These are phyloP conservation scores for Penicillium manginii DNA, from an alignment of 495 filamentous ascomycete genomes.

Conservation along the genomic window DNA sequence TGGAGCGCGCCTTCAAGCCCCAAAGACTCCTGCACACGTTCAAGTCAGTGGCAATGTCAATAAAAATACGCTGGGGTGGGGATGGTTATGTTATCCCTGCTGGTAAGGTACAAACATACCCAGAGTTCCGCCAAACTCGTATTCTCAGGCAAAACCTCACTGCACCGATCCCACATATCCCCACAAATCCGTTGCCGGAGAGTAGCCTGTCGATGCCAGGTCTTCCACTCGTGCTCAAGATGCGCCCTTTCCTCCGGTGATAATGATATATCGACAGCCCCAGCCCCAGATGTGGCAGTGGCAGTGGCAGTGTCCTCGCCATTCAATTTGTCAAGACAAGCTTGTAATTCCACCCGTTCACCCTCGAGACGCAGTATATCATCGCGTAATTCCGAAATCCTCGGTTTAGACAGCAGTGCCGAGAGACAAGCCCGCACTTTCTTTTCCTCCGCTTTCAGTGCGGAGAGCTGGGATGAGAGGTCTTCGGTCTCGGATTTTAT, in stretches of 20 bases:
- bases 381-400: constrained; percentile 53
- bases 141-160: constrained; percentile 51
- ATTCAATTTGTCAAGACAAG: constrained; percentile 43
- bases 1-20: constrained; percentile 45
- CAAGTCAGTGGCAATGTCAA: no score
- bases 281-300: no score
- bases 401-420: constrained; percentile 51
- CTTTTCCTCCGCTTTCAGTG: constrained; percentile 55
- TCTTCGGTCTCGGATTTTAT: constrained; percentile 54
- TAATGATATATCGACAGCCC: no score
- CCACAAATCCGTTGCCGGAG: constrained; percentile 55
- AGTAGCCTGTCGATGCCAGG: constrained; percentile 52
- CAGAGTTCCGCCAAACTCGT: constrained; percentile 52
- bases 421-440: constrained; percentile 51
- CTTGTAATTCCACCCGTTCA: constrained; percentile 46
- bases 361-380: constrained; percentile 49
- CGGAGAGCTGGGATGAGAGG: constrained; percentile 53
- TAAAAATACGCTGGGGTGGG: no score
- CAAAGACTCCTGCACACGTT: constrained; percentile 42
- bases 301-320: constrained; percentile 27
- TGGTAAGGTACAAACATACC: no score
- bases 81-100: no score
- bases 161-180: constrained; percentile 54
- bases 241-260: constrained; percentile 50
- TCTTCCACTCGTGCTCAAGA: constrained; percentile 52